Percentiles rank a stretch among this genome's conserved stretches.
Conservation (phyloP, 2,329 filamentous ascomycete genomes). For the Alternaria arbusti region DNA sequence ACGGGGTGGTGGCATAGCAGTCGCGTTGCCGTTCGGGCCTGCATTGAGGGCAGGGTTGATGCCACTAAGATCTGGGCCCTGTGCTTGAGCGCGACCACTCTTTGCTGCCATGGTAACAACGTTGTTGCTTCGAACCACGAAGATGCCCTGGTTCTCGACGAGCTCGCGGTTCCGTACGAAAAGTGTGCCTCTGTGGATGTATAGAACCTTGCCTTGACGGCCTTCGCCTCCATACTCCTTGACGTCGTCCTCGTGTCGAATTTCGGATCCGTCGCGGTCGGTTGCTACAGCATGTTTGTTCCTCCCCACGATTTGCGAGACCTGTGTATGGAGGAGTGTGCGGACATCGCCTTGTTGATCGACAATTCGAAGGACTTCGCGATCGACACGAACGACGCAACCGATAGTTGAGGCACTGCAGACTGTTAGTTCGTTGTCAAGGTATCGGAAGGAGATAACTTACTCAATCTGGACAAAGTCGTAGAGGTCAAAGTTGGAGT, state of each 20-base stretch:
- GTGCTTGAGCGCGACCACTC: slow-evolving; percentile 75
- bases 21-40: slow-evolving; percentile 58
- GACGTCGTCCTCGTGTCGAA: slow-evolving; percentile 88
- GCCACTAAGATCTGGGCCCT: slow-evolving; percentile 80
- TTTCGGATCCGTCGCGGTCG: slow-evolving; percentile 91
- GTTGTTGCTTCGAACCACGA: slow-evolving; percentile 83
- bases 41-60: slow-evolving; percentile 87
- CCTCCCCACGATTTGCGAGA: slow-evolving; percentile 84
- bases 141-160: slow-evolving; percentile 87
- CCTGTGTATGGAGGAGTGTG: slow-evolving; percentile 86
- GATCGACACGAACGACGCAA: slow-evolving; percentile 92
- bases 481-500: slow-evolving; percentile 90
- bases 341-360: slow-evolving; percentile 88
- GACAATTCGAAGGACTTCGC: slow-evolving; percentile 86
- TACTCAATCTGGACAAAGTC: slow-evolving; percentile 92
- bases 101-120: slow-evolving; percentile 94
- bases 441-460: slow-evolving; percentile 36
- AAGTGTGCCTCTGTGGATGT: slow-evolving; percentile 91
- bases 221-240: slow-evolving; percentile 88
- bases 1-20: slow-evolving; percentile 71
- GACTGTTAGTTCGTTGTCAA: slow-evolving; percentile 14
- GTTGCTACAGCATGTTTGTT: slow-evolving; percentile 87
- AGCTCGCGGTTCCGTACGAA: slow-evolving; percentile 86
- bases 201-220: slow-evolving; percentile 85
- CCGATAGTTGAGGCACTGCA: slow-evolving; percentile 80